Evolutionary conservation across 257 asterid species (phyloP), one percentile per base, ranked within the genome.

Genomic region (Solanum chaucha): DNA sequence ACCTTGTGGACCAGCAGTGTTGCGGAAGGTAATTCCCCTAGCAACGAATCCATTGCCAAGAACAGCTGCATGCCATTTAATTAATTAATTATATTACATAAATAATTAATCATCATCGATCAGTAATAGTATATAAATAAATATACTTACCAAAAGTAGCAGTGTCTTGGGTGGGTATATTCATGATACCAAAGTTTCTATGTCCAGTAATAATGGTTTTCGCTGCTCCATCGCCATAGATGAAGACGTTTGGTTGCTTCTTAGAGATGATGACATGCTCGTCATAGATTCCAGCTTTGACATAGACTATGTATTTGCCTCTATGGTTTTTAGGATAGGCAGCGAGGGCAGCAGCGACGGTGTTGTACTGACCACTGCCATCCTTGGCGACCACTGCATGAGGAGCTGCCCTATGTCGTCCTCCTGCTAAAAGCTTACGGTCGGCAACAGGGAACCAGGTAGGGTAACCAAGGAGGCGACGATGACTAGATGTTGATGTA

Each of bases 161-260:
- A 0, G 98, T 96, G 32, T 92, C 89, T 89, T 91, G 90, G 3
- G 98, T 93, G 59, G 88, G 86, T 13, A 92, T 85, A 0, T 87
- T 80, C 92, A 87, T 88, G 4, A 35, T 61, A 2, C 78, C 95
- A 32, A 1, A 88, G 86, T 93, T 92, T 87, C 81, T 90, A 24
- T 17, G 85, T 12, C 96, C 98, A 2, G 96, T 93, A 6, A 96
- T 85, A 5, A 96, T 89, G 10, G 97, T 94, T 80, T 51, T 94
- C 28, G 91, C 93, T 3, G 94, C 91, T 74, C 98, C 98, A 44
- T 96, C 98, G 26, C 99, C 98, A 6, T 94, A 96, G 36, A 96
- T 94, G 84, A 89, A 93, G 74, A 95, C 87, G 2, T 94, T 93
- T 1, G 88, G 83, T 90, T 93, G 91, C 58, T 87, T 89, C 86